phyloP scores from a whole-genome alignment of 1,284 basidiomycete species.

The Malassezia caprae region DNA sequence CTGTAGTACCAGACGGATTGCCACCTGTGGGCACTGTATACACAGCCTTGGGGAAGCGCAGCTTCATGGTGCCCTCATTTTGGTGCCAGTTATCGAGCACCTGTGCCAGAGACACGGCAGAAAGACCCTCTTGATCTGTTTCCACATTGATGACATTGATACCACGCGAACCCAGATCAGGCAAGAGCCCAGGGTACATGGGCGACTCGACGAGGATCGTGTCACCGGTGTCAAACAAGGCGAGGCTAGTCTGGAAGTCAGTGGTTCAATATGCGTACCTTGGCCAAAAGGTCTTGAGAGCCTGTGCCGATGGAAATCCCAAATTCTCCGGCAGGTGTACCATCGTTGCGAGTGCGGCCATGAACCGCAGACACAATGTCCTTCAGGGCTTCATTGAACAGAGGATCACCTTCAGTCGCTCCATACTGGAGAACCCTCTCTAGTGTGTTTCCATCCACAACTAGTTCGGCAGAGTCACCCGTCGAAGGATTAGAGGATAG shows the following conservation, averaged over 20 bases:
- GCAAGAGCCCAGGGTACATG: conserved; percentile 58
- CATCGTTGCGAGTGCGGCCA: conserved; percentile 53
- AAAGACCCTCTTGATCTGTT: conserved; percentile 68
- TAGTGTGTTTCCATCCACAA: conserved; percentile 44
- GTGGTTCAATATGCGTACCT: conserved; percentile 43
- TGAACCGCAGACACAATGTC: conserved; percentile 57
- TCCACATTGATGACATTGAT: conserved; percentile 54
- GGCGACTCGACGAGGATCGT: conserved; percentile 73
- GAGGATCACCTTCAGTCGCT: conserved; percentile 61
- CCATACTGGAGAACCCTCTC: conserved; percentile 51
- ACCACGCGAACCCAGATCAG: conserved; percentile 25
- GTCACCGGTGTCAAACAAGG: conserved; percentile 69
- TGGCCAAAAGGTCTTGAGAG: conserved; percentile 77
- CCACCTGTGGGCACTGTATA: conserved; percentile 60
- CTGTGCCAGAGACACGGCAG: conserved; percentile 57
- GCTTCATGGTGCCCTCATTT: conserved; percentile 53
- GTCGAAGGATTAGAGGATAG: conserved; percentile 10
- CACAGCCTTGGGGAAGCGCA: conserved; percentile 62
- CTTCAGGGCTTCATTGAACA: conserved; percentile 59
- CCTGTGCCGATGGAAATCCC: conserved; percentile 65
- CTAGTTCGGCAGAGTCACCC: conserved; percentile 25
- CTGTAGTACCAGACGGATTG: conserved; percentile 44
- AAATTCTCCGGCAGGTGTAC: conserved; percentile 23
- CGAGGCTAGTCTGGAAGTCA: conserved; percentile 50
- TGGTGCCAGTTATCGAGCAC: conserved; percentile 67